Evolutionary conservation across 495 filamentous ascomycete genomes (phyloP), one percentile per base, ranked within the genome.

Genomic region (Aspergillus asperescens): DNA sequence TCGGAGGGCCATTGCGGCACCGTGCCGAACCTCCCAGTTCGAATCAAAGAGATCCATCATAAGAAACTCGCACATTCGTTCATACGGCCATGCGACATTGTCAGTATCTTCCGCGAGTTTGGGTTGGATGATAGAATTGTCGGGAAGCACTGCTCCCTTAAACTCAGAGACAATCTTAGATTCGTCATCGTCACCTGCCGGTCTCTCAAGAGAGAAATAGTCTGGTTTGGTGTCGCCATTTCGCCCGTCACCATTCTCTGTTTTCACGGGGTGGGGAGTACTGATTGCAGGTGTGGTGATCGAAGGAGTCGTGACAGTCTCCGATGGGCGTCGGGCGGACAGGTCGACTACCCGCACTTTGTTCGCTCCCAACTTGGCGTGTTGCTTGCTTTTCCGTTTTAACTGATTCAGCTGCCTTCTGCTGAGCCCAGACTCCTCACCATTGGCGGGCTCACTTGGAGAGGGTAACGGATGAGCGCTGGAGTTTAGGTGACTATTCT

Each of bases 1-100:
- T 59, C 94, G 82, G 24, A 98, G 72, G 27, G 89, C 94, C 85
- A 98, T 92, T 18, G 93, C 90, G 38, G 93, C 92, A 53, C 93
- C 93, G 70, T 98, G 93, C n/a, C 93, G 84, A 28, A 90, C 88
- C 69, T 98, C 93, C 93, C 93, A 98, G 59, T 89, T 83, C 3
- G 84, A 76, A 73, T 98, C 92, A 58, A 98, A 96, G 12, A 98
- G 76, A 65, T 98, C 93, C 39, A 96, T 77, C 56, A 83, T 89
- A 42, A 98, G 79, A 59, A 96, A 87, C 57, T 97, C 93, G 68
- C 90, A 97, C 48, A 97, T 83, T 43, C 87, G 84, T 58, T 96
- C 91, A 62, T 84, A 93, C 4, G 93, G 93, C 93, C 93, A 98
- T 45, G 61, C 59, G 5, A 49, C 19, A 62, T 90, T 88, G n/a